Base-by-base conservation (phyloP, 495 filamentous ascomycete genomes). In the Tuber aestivum region DNA sequence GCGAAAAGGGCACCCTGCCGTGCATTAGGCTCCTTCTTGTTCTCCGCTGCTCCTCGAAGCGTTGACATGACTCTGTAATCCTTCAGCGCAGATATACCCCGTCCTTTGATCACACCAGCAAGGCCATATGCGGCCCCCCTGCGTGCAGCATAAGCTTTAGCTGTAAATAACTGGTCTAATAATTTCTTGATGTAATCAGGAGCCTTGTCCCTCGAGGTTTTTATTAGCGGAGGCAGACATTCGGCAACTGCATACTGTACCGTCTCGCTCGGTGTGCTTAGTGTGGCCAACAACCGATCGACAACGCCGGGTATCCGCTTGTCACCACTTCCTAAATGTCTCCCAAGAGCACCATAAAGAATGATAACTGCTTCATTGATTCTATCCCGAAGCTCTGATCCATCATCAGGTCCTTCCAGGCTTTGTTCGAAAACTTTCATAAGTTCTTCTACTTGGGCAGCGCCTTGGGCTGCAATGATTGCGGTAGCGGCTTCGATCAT, bases 351-450 rank as follows among this genome's bases (percentile, higher is more conserved):
- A 80, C 95, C 95, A 80, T 98, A 99, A 76, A 99, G 91, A 74
- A 99, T 94, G 77, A 99, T 93, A 40, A 99, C 94, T 6, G 95
- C 95, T 85, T 99, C 95, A 80, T 97, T 97, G 78, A 98, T 92
- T 65, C 91, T 87, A 80, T 99, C 95, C 12, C 90, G 90, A 38
- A 89, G 89, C 78, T 92, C 89, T 5, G 91, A 92, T 27, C 89
- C 90, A 78, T 92, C 91, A 83, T 95, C 92, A 0, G 93, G 92
- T 14, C 89, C 90, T 80, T 94, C 94, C 6, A 99, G 87, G 0
- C 92, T 92, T 12, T 87, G 87, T 83, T 99, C 95, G 80, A 97
- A 94, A 0, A 93, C 90, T 80, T 91, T 89, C 94, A 98, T 98
- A 41, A 99, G 87, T 77, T 91, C 90, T 83, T 98, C 96, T 5